Percentiles rank a stretch among this genome's conserved stretches.
Evolutionary conservation across 805 yeast genomes (phyloP).

Genomic region (Yamadazyma laniorum): DNA sequence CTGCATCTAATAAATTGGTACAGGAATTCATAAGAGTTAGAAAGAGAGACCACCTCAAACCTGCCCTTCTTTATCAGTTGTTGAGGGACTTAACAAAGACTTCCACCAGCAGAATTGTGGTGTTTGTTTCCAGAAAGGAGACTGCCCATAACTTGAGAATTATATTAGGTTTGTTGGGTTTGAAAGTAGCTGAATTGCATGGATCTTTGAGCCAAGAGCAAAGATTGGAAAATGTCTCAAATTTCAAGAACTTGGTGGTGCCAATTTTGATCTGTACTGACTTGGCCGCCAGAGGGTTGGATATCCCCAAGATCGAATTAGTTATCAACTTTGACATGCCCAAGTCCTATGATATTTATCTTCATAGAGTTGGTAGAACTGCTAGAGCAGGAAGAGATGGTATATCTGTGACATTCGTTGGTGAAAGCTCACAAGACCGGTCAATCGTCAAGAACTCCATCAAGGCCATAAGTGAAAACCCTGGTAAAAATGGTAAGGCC

Average conservation of each 20-base stretch:
- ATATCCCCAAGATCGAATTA: constrained; percentile 94
- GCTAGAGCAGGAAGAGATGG: constrained; percentile 99
- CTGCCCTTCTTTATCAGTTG: constrained; percentile 75
- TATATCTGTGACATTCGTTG: constrained; percentile 88
- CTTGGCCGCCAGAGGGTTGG: constrained; percentile 98
- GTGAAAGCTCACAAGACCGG: constrained; percentile 86
- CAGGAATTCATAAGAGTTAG: constrained; percentile 96
- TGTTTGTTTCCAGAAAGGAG: constrained; percentile 90
- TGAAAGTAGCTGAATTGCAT: constrained; percentile 76
- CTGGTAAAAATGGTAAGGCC: constrained; percentile 51
- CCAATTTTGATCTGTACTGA: constrained; percentile 95
- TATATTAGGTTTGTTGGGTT: constrained; percentile 67
- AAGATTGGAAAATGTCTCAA: constrained; percentile 79
- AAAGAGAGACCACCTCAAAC: constrained; percentile 79
- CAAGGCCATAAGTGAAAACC: constrained; percentile 50
- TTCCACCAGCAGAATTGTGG: constrained; percentile 72
- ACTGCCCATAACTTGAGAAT: constrained; percentile 85
- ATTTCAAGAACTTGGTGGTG: constrained; percentile 77
- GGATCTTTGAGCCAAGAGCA: constrained; percentile 90
- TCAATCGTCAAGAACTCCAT: constrained; percentile 88
- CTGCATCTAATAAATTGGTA: constrained; percentile 83
- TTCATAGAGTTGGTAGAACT: constrained; percentile 98
- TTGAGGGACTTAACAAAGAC: constrained; percentile 63
- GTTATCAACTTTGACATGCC: constrained; percentile 98
- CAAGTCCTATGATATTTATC: constrained; percentile 80